Conservation (phyloP, 1,139 yeast genomes). For the Spathaspora sp. region DNA sequence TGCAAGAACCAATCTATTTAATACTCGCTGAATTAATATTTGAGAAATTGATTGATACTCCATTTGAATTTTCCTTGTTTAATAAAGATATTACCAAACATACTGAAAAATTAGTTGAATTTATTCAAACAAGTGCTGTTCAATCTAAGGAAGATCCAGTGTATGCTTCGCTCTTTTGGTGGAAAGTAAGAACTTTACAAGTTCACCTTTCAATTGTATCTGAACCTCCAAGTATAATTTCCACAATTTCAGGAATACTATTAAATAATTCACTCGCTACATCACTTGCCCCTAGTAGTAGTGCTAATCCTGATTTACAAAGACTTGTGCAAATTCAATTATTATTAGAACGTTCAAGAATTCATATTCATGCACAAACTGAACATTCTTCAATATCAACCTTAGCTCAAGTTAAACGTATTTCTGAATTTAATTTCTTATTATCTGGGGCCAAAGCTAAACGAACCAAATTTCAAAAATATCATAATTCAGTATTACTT, state of each 20-base stretch:
- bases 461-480: constrained; percentile 79
- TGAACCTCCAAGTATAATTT: constrained; percentile 52
- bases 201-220: constrained; percentile 59
- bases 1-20: constrained; percentile 54
- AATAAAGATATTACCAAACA: constrained; percentile 15
- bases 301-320: constrained; percentile 22
- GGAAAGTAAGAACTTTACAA: constrained; percentile 69
- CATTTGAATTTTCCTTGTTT: constrained; percentile 27
- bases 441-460: constrained; percentile 89
- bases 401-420: constrained; percentile 50
- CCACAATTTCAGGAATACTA: constrained; percentile 40
- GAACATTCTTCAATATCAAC: constrained; percentile 57
- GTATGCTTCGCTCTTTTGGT: constrained; percentile 59
- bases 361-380: constrained; percentile 57
- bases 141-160: constrained; percentile 24
- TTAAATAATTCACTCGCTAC: constrained; percentile 34
- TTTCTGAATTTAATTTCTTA: constrained; percentile 62
- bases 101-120: constrained; percentile 19
- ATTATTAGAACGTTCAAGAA: constrained; percentile 67
- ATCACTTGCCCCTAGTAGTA: constrained; percentile 26
- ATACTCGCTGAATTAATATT: constrained; percentile 49
- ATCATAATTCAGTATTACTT: constrained; percentile 71
- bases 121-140: constrained; percentile 22
- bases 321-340: constrained; percentile 46
- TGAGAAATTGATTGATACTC: constrained; percentile 44